Evolutionary conservation across 2,329 filamentous ascomycete genomes (phyloP).

Genomic region (Acrocalymma vagum): DNA sequence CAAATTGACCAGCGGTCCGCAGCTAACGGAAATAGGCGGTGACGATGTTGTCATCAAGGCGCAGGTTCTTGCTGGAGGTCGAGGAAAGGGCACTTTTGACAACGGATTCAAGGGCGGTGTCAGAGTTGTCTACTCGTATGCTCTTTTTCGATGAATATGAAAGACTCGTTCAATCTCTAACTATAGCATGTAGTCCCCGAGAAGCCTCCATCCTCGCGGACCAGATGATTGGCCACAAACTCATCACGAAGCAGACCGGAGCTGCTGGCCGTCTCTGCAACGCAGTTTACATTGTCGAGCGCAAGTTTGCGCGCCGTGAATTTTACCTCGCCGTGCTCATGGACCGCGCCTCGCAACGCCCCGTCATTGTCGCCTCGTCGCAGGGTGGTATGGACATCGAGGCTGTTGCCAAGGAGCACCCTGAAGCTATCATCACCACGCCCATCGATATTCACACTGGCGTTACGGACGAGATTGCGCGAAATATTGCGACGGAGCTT

Average conservation of each 20-base stretch:
- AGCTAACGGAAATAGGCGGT: constrained; percentile 60
- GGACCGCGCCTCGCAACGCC: constrained; percentile 90
- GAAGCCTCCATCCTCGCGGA: constrained; percentile 96
- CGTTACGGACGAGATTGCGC: constrained; percentile 94
- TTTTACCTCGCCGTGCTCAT: constrained; percentile 99
- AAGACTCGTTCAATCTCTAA: constrained; percentile 14
- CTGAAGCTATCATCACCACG: constrained; percentile 93
- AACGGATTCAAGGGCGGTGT: constrained; percentile 99
- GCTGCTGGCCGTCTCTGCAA: constrained; percentile 93
- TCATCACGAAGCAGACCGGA: constrained; percentile 99
- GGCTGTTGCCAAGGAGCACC: constrained; percentile 96
- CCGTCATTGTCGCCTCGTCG: constrained; percentile 96
- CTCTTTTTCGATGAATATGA: constrained; percentile 14
- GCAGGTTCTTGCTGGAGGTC: constrained; percentile 95
- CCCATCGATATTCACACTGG: constrained; percentile 92
- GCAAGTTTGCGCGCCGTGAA: constrained; percentile 98
- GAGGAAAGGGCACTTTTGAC: constrained; percentile 97
- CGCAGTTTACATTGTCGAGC: constrained; percentile 98
- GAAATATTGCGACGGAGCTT: constrained; percentile 87
- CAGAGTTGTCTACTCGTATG: constrained; percentile 94
- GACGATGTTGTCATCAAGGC: constrained; percentile 99
- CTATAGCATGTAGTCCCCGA: constrained; percentile 67
- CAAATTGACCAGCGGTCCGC: constrained; percentile 23
- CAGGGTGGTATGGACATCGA: constrained; percentile 99
- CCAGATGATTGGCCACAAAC: constrained; percentile 99